Evolutionary conservation across 495 filamentous ascomycete species (phyloP).

Genomic region (Daldinia caldariorum): DNA sequence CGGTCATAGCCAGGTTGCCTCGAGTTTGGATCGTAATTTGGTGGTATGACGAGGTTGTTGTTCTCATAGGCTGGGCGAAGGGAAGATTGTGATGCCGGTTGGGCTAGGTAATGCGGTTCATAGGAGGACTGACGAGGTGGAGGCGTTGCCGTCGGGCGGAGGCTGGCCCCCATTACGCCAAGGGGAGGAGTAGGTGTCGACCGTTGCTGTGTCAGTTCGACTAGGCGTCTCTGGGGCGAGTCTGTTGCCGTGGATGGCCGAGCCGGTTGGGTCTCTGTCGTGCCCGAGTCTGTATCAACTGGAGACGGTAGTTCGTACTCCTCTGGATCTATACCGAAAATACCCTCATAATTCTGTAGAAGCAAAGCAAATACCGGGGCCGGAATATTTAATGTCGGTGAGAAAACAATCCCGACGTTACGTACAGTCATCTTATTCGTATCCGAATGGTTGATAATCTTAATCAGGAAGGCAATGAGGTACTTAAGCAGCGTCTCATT

Average conservation of each 20-base stretch:
- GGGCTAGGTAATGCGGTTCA: conserved; percentile 49
- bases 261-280: conserved; percentile 36
- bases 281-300: conserved; percentile 36
- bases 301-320: conserved; percentile 62
- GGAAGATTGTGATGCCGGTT: conserved; percentile 46
- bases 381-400: conserved; percentile 97
- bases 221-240: conserved; percentile 57
- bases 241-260: conserved; percentile 55
- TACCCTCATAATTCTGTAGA: conserved; percentile 85
- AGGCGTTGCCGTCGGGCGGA: conserved; percentile 56
- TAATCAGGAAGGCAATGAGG: conserved; percentile 84
- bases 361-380: conserved; percentile 94
- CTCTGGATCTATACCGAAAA: conserved; percentile 78
- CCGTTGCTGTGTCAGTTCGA: conserved; percentile 52
- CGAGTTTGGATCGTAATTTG: conserved; percentile 45
- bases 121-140: conserved; percentile 53
- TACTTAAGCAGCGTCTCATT: conserved; percentile 84
- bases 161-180: conserved; percentile 46
- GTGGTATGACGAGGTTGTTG: conserved; percentile 44
- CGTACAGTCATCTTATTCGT: conserved; percentile 98
- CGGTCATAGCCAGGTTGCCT: conserved; percentile 53
- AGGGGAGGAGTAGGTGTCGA: conserved; percentile 58
- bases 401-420: conserved; percentile 98
- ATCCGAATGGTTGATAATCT: conserved; percentile 87
- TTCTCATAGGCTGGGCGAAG: conserved; percentile 56